phyloP scores from a whole-genome alignment of 805 yeast species.

The Lipomyces chichibuensis region DNA sequence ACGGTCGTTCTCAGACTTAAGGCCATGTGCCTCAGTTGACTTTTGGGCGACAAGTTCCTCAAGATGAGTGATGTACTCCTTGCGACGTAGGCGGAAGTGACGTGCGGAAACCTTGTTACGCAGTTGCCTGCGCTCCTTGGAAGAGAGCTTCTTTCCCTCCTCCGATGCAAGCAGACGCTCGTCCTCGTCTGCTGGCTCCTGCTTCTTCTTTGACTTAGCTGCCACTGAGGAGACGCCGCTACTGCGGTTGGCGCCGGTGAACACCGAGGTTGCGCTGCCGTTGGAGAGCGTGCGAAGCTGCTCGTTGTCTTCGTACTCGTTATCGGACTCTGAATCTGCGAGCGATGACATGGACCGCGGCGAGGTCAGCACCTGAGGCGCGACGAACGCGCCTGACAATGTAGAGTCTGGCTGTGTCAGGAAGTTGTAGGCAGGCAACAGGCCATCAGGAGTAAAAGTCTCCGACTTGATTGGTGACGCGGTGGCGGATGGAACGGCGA shows the following conservation, averaged over 20 bases:
- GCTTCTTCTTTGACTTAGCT: not conserved
- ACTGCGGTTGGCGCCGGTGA: slow-evolving; percentile 3
- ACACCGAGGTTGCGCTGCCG: slow-evolving; percentile 1
- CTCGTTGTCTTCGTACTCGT: slow-evolving; percentile 8
- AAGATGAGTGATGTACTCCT: slow-evolving; percentile 42
- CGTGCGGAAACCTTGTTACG: slow-evolving; percentile 43
- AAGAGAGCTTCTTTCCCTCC: slow-evolving; percentile 39
- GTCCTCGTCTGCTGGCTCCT: slow-evolving; percentile 38
- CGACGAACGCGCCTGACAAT: not conserved
- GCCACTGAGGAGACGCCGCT: not conserved
- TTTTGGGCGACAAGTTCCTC: slow-evolving; percentile 38
- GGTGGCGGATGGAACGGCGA: not conserved
- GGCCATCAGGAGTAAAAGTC: not conserved
- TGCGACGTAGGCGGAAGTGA: slow-evolving; percentile 42
- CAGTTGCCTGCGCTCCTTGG: slow-evolving; percentile 42
- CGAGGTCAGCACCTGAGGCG: slow-evolving; percentile 4
- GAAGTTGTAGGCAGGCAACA: not conserved
- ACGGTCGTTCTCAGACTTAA: slow-evolving; percentile 34
- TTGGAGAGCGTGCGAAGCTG: not conserved
- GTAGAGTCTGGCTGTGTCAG: not conserved
- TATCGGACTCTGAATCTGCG: slow-evolving; percentile 18
- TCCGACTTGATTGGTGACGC: not conserved
- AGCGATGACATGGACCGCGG: slow-evolving; percentile 1
- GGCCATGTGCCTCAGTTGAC: slow-evolving; percentile 34
- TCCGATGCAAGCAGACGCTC: slow-evolving; percentile 41